Percentiles rank a stretch among this genome's conserved stretches.
phyloP scores from a whole-genome alignment of 768 basidiomycete genomes.

The Termitomyces sp. region DNA sequence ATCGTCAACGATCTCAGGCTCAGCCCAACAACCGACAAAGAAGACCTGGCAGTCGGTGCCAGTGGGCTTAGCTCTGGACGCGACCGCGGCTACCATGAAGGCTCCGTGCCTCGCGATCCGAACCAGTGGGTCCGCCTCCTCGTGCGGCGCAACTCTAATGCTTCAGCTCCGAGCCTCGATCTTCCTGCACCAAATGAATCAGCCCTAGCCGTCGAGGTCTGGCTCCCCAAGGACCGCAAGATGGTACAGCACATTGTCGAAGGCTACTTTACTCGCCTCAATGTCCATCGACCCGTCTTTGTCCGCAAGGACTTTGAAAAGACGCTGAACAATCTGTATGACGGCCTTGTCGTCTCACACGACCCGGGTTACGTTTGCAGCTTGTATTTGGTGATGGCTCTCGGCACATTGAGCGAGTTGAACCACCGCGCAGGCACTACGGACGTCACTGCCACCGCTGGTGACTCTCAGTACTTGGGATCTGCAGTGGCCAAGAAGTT shows the following conservation, averaged over 20 bases:
- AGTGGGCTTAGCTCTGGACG: conserved; percentile 68
- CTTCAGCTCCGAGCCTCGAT: conserved; percentile 33
- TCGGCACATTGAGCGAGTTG: conserved; percentile 81
- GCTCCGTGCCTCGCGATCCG: conserved; percentile 57
- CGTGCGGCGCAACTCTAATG: conserved; percentile 46
- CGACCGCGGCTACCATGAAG: conserved; percentile 55
- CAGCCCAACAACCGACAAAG: conserved; percentile 50
- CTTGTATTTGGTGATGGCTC: conserved; percentile 72
- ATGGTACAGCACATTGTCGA: conserved; percentile 63
- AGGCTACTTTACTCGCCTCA: conserved; percentile 75
- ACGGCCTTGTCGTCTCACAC: conserved; percentile 43
- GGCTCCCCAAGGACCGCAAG: conserved; percentile 75
- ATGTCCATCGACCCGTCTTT: conserved; percentile 78
- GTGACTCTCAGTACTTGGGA: conserved; percentile 32
- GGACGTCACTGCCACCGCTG: conserved; percentile 40
- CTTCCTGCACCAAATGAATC: conserved; percentile 29
- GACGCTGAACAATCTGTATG: conserved; percentile 65
- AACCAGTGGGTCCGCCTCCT: conserved; percentile 59
- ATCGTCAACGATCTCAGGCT: conserved; percentile 69
- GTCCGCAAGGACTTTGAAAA: conserved; percentile 65
- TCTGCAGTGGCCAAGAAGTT: conserved; percentile 53
- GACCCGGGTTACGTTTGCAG: conserved; percentile 82
- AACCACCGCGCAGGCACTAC: conserved; percentile 64
- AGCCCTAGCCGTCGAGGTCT: conserved; percentile 47
- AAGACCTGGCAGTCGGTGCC: conserved; percentile 78